phyloP scores from a whole-genome alignment of 2,329 filamentous ascomycete genomes.

The Curvularia spicifera region DNA sequence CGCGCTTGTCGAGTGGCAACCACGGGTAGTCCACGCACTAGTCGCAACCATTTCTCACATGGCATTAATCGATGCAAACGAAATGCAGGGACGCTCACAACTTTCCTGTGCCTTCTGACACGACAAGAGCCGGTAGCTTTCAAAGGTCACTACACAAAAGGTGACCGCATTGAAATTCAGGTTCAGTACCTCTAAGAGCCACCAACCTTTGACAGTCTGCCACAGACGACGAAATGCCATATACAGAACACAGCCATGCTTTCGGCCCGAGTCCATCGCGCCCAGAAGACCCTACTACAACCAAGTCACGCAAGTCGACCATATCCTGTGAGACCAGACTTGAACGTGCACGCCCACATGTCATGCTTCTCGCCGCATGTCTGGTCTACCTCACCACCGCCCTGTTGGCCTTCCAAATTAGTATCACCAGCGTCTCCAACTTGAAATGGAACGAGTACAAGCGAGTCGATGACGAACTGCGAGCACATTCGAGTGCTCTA shows the following conservation, averaged over 20 bases:
- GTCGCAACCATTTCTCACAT: background rate
- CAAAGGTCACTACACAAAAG: background rate
- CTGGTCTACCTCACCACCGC: slow-evolving; percentile 17
- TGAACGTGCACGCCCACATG: slow-evolving; percentile 7
- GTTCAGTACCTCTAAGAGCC: background rate
- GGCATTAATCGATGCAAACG: background rate
- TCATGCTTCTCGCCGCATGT: slow-evolving; percentile 15
- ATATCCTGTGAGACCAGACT: background rate
- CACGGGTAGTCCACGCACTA: slow-evolving; percentile 4
- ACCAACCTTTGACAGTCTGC: background rate
- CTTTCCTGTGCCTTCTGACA: background rate
- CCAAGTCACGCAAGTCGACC: background rate
- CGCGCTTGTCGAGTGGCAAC: slow-evolving; percentile 1
- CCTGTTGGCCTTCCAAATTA: slow-evolving; percentile 14
- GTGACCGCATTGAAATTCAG: background rate
- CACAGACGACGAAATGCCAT: background rate
- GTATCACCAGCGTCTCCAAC: slow-evolving; percentile 6
- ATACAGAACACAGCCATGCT: background rate
- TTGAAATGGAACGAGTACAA: slow-evolving; percentile 11
- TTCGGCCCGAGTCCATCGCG: background rate
- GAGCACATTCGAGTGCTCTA: slow-evolving; percentile 1
- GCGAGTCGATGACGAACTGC: slow-evolving; percentile 9
- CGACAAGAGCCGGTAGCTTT: background rate
- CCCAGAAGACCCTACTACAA: background rate
- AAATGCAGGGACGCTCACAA: background rate